These are phyloP conservation scores for Isabelozyma gotoi DNA, from an alignment of 805 yeast species.

Conservation along the genomic window DNA sequence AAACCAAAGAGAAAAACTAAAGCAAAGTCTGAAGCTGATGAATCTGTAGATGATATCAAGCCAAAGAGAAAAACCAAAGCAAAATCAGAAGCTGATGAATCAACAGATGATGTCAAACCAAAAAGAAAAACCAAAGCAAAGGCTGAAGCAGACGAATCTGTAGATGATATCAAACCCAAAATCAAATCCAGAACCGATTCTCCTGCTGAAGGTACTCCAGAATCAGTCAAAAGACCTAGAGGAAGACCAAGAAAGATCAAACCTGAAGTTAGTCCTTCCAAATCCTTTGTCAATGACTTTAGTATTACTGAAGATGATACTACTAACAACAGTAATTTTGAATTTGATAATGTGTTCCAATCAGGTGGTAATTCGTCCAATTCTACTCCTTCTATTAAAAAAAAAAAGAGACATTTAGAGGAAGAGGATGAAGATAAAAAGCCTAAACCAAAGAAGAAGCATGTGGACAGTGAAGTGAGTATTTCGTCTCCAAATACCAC, in stretches of 20 bases:
- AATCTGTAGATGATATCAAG: conserved; percentile 4
- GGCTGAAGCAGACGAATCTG: neutral
- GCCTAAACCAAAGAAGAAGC: neutral
- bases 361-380: conserved; percentile 15
- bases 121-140: neutral
- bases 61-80: conserved; percentile 1
- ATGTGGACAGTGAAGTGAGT: neutral
- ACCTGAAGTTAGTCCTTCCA: conserved; percentile 4
- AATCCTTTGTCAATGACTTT: neutral
- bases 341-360: conserved; percentile 37
- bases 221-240: conserved; percentile 4
- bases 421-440: conserved; percentile 2
- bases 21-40: neutral
- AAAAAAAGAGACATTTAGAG: conserved; percentile 3
- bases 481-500: neutral
- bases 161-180: neutral
- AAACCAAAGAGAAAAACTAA: neutral
- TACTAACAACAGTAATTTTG: conserved; percentile 15
- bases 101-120: neutral
- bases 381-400: neutral
- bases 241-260: conserved; percentile 4
- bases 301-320: conserved; percentile 1
- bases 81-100: neutral
- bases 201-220: neutral
- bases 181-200: neutral